These are phyloP conservation scores for Cryptosporidium felis DNA, from an alignment of 169 alveolate genomes.

Conservation along the genomic window DNA sequence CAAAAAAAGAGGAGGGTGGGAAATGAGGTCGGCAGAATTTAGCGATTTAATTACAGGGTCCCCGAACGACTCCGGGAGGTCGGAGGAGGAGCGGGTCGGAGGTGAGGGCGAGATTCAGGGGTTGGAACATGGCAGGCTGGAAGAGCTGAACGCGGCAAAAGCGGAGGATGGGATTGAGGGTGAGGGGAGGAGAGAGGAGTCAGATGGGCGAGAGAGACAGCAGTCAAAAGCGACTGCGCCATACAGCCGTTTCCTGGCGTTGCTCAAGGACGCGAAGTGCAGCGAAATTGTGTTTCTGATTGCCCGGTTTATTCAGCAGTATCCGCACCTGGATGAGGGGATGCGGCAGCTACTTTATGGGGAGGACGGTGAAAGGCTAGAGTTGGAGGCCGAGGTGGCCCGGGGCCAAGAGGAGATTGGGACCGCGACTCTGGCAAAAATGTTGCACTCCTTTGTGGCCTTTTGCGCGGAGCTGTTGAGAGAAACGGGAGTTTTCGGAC, in stretches of 20 bases:
- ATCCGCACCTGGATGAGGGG: conserved; percentile 50
- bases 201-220: neutral
- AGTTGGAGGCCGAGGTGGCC: neutral
- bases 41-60: conserved; percentile 5
- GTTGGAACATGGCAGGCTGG: neutral
- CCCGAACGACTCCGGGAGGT: neutral
- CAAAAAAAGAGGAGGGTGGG: neutral
- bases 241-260: conserved; percentile 79
- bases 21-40: neutral
- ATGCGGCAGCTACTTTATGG: conserved; percentile 21
- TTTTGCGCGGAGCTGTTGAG: conserved; percentile 30
- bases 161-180: conserved; percentile 16
- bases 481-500: conserved; percentile 13
- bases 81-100: conserved; percentile 15
- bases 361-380: neutral
- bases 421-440: conserved; percentile 2
- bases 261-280: conserved; percentile 81
- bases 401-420: conserved; percentile 18
- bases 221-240: conserved; percentile 75
- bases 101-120: conserved; percentile 3
- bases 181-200: neutral
- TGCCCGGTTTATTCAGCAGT: conserved; percentile 51
- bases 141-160: neutral
- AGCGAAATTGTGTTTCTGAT: conserved; percentile 74
- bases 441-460: conserved; percentile 7